Percentiles rank a stretch among this genome's conserved stretches.
Conservation (phyloP, 805 yeast genomes). For the Myxozyma neotropica region DNA sequence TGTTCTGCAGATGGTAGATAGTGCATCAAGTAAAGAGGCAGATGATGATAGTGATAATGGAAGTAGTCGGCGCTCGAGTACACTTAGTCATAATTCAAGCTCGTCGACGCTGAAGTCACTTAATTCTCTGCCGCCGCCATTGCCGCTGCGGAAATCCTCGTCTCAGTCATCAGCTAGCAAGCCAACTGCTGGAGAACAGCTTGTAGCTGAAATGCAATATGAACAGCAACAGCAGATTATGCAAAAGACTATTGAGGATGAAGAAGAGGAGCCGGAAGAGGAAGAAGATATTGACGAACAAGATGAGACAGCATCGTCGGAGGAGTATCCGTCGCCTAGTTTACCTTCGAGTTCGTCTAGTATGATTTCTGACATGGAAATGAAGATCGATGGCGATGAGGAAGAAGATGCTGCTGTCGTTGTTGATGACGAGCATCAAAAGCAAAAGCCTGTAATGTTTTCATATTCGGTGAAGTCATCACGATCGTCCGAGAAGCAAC, state of each 20-base stretch:
- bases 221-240: background rate
- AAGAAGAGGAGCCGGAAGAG: background rate
- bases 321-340: background rate
- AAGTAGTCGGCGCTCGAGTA: background rate
- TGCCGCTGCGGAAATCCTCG: constrained; percentile 24
- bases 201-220: background rate
- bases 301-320: background rate
- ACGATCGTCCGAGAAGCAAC: constrained; percentile 1
- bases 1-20: background rate
- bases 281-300: background rate
- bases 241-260: background rate
- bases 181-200: constrained; percentile 1
- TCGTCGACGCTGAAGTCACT: constrained; percentile 17
- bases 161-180: background rate
- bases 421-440: background rate
- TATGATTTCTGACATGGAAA: constrained; percentile 7
- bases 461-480: constrained; percentile 24
- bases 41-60: constrained; percentile 7
- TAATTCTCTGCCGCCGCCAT: constrained; percentile 32
- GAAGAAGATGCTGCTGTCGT: background rate
- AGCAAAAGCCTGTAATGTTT: constrained; percentile 16
- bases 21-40: background rate
- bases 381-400: constrained; percentile 1
- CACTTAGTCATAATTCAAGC: background rate
- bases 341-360: constrained; percentile 8